Evolutionary conservation across 108 stramenopile species (phyloP).

Genomic region (Heterococcus sp.): DNA sequence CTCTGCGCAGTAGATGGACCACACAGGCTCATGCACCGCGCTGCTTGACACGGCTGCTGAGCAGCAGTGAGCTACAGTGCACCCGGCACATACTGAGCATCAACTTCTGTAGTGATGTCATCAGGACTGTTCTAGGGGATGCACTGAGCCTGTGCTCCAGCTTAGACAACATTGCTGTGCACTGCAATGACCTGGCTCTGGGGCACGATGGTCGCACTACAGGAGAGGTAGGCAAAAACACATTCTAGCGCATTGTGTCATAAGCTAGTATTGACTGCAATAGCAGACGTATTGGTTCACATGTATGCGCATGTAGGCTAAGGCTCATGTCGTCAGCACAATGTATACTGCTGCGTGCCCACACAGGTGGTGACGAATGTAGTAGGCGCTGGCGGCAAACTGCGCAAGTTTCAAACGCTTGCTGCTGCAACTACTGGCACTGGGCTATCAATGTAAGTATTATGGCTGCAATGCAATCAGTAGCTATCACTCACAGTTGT

Average conservation of each 20-base stretch:
- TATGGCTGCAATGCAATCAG: too few species aligned
- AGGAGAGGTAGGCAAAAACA: not conserved
- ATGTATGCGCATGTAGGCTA: too few species aligned
- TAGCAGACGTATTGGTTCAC: too few species aligned
- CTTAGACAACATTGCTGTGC: not conserved
- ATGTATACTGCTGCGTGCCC: too few species aligned
- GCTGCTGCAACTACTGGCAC: not conserved
- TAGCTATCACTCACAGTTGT: too few species aligned
- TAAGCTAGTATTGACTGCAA: too few species aligned
- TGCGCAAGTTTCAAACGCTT: not conserved
- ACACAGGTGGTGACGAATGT: too few species aligned
- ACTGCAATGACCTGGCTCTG: not conserved
- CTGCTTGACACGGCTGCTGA: not conserved
- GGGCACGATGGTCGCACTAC: not conserved
- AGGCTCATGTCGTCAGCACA: too few species aligned
- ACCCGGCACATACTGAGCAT: not conserved
- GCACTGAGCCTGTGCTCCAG: not conserved
- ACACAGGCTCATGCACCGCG: not conserved
- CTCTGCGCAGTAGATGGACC: not conserved
- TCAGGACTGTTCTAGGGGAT: not conserved
- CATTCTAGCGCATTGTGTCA: too few species aligned
- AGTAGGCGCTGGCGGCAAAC: not conserved
- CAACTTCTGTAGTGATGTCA: not conserved
- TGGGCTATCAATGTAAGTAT: too few species aligned
- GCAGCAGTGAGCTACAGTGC: not conserved